phyloP scores from a whole-genome alignment of 129 eudicot genomes.

The Artemisia tridentata region DNA sequence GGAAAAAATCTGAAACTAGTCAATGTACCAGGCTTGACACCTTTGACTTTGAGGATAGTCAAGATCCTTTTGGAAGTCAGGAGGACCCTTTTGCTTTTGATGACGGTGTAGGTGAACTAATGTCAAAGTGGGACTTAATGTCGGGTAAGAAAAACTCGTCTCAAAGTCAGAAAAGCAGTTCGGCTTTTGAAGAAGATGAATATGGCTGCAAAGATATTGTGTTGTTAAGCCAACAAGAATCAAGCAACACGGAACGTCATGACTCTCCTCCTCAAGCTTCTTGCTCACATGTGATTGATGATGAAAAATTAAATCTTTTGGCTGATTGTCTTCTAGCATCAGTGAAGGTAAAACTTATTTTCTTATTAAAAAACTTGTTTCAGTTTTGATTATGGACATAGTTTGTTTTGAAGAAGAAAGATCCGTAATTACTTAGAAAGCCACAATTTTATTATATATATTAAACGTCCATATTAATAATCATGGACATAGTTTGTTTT shows the following conservation, averaged over 20 bases:
- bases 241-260: constrained; percentile 37
- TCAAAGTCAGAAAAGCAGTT: constrained; percentile 41
- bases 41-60: constrained; percentile 48
- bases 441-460: too few species aligned
- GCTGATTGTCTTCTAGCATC: constrained; percentile 78
- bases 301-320: constrained; percentile 55
- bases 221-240: constrained; percentile 51
- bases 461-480: too few species aligned
- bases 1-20: constrained; percentile 27
- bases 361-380: neutral
- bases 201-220: constrained; percentile 24
- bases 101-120: constrained; percentile 53
- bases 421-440: neutral
- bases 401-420: neutral
- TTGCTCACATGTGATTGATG: constrained; percentile 45
- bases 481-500: too few species aligned
- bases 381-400: neutral
- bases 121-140: constrained; percentile 74
- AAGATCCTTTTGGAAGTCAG: constrained; percentile 62
- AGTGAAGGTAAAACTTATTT: constrained; percentile 57
- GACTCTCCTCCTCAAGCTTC: constrained; percentile 44
- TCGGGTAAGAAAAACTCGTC: constrained; percentile 36
- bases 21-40: neutral
- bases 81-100: constrained; percentile 93
- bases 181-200: constrained; percentile 37